Evolutionary conservation across 2,329 filamentous ascomycete species (phyloP).

Genomic region (Sclerotinia subarctica): DNA sequence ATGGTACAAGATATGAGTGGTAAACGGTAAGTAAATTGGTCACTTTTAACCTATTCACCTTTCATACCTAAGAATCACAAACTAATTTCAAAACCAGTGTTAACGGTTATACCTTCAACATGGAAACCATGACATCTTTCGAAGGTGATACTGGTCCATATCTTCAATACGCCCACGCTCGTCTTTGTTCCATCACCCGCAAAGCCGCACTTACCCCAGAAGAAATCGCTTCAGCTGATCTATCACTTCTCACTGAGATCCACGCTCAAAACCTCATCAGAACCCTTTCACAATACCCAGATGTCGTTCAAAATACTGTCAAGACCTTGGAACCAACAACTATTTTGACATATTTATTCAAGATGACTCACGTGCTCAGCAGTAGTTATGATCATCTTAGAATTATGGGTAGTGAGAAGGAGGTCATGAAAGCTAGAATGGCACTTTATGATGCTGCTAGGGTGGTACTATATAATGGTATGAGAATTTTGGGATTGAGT

Average conservation of each 20-base stretch:
- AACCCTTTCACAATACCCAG: constrained; percentile 78
- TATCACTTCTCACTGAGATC: constrained; percentile 65
- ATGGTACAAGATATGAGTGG: constrained; percentile 99
- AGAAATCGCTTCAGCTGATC: constrained; percentile 61
- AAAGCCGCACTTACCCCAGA: constrained; percentile 52
- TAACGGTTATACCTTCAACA: constrained; percentile 70
- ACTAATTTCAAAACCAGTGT: constrained; percentile 42
- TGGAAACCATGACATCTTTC: constrained; percentile 78
- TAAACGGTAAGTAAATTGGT: constrained; percentile 62
- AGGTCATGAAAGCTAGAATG: constrained; percentile 68
- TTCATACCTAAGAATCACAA: constrained; percentile 12
- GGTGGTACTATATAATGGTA: constrained; percentile 76
- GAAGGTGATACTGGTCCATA: constrained; percentile 84
- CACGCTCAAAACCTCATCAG: constrained; percentile 73
- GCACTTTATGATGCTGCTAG: constrained; percentile 74
- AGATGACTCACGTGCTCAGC: constrained; percentile 78
- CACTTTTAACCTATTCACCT: not conserved
- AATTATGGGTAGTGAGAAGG: constrained; percentile 74
- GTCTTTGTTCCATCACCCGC: constrained; percentile 62
- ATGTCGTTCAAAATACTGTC: constrained; percentile 78
- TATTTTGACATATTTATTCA: constrained; percentile 70
- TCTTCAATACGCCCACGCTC: constrained; percentile 78
- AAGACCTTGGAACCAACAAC: constrained; percentile 76
- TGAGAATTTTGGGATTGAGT: constrained; percentile 73
- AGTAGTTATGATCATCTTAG: constrained; percentile 78